These are phyloP conservation scores for Clavariopsis aquatica DNA, from an alignment of 495 filamentous ascomycete species.

Conservation along the genomic window DNA sequence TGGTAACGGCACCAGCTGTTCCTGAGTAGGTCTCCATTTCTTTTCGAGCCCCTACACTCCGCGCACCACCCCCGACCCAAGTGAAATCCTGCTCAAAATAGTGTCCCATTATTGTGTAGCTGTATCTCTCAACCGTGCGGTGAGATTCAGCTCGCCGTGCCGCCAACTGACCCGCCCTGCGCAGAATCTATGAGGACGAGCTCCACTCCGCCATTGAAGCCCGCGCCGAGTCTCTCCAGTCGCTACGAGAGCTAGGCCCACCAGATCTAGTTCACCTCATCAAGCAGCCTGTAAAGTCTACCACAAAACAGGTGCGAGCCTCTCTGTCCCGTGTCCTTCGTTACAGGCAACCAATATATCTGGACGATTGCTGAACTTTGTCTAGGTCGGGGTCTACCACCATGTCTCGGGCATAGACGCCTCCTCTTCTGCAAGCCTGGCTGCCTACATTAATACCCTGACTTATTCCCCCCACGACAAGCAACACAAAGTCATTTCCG, in stretches of 20 bases:
- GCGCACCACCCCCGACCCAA: background rate
- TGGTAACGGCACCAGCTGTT: slow-evolving; percentile 40
- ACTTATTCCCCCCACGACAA: slow-evolving; percentile 86
- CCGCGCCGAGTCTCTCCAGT: slow-evolving; percentile 80
- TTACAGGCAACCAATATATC: background rate
- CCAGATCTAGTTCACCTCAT: slow-evolving; percentile 94
- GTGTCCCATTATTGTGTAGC: background rate
- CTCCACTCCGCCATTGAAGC: slow-evolving; percentile 84
- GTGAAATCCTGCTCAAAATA: background rate
- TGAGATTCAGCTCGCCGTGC: background rate
- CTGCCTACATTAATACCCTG: slow-evolving; percentile 96
- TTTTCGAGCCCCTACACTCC: background rate
- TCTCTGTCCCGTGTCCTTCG: background rate
- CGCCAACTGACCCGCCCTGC: slow-evolving; percentile 25
- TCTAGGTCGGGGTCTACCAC: slow-evolving; percentile 87
- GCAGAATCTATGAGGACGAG: slow-evolving; percentile 87
- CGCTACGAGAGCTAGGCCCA: slow-evolving; percentile 87
- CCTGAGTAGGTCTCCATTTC: slow-evolving; percentile 39
- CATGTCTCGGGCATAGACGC: slow-evolving; percentile 98
- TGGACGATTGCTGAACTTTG: slow-evolving; percentile 15
- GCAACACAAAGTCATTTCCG: slow-evolving; percentile 86
- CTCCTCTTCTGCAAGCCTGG: slow-evolving; percentile 93
- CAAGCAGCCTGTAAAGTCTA: slow-evolving; percentile 72
- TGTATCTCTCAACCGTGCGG: background rate
- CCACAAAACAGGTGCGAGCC: slow-evolving; percentile 61